A percentile compares a stretch with the other conserved stretches of the same genome.
These are phyloP conservation scores for Verticillium zaregamsianum DNA, from an alignment of 2,329 filamentous ascomycete genomes.

Conservation along the genomic window DNA sequence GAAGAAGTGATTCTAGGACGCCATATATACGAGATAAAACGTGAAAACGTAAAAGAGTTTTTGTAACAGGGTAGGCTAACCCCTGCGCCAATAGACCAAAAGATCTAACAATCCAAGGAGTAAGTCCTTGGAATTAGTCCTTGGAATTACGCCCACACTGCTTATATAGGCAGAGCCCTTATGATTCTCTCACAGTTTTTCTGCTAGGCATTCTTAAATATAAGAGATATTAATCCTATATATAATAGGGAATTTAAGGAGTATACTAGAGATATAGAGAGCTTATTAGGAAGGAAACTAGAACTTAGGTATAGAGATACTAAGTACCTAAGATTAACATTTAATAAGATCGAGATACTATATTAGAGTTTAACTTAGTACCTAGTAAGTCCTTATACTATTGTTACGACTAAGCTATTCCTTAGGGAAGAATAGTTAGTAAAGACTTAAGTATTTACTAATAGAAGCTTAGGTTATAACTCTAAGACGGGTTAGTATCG, in stretches of 20 bases:
- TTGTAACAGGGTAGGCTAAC: no score
- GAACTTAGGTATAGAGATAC: constrained; percentile 51
- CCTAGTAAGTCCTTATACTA: constrained; percentile 43
- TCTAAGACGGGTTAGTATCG: no score
- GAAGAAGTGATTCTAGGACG: constrained; percentile 62
- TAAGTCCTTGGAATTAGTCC: no score
- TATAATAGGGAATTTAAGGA: constrained; percentile 32
- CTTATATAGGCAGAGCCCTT: no score
- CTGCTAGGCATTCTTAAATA: constrained; percentile 63
- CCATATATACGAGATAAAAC: constrained; percentile 48
- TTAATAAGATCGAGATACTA: constrained; percentile 56
- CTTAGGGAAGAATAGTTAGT: no score
- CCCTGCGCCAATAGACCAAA: no score
- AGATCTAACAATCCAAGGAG: no score
- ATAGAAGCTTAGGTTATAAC: no score
- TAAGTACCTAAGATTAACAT: constrained; percentile 55
- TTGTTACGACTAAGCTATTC: no score
- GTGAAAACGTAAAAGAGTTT: constrained; percentile 64
- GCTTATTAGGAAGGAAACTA: constrained; percentile 44
- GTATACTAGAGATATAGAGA: constrained; percentile 48
- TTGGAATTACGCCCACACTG: no score
- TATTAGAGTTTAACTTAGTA: constrained; percentile 64
- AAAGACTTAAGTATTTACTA: no score
- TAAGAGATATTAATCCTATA: constrained; percentile 27
- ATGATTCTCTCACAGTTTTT: no score